Evolutionary conservation across 495 filamentous ascomycete genomes (phyloP).

Genomic region (Penicillium egyptiacum): DNA sequence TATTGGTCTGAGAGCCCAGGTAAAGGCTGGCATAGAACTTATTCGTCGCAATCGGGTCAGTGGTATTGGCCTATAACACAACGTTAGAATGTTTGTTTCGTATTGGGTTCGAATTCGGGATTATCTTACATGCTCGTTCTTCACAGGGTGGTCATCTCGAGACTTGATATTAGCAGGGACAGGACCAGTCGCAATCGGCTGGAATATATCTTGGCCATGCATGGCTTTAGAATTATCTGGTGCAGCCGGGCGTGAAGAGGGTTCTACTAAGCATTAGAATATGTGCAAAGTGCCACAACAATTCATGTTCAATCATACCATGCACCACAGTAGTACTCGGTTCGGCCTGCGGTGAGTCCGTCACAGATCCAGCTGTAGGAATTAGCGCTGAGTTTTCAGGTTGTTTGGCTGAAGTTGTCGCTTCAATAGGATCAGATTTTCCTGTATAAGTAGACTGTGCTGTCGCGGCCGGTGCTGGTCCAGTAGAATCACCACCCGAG

Average conservation of each 20-base stretch:
- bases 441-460: neutral
- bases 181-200: constrained; percentile 60
- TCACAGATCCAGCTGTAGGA: neutral
- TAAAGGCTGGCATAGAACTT: constrained; percentile 95
- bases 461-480: neutral
- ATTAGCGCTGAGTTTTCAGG: neutral
- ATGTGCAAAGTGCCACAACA: neutral
- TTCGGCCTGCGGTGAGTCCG: neutral
- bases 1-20: constrained; percentile 66
- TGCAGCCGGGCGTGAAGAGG: neutral
- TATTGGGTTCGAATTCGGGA: constrained; percentile 10
- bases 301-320: neutral
- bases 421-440: neutral
- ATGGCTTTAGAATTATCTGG: constrained; percentile 19
- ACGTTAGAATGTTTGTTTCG: constrained; percentile 12
- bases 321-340: neutral
- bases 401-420: neutral
- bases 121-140: constrained; percentile 45
- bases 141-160: constrained; percentile 53
- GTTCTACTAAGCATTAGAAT: constrained; percentile 13
- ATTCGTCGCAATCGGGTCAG: constrained; percentile 69
- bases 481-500: constrained; percentile 18
- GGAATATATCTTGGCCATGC: constrained; percentile 48
- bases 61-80: constrained; percentile 35
- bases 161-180: constrained; percentile 55